Base-by-base conservation (phyloP, 306 rosid genomes). In the Vigna angularis region DNA sequence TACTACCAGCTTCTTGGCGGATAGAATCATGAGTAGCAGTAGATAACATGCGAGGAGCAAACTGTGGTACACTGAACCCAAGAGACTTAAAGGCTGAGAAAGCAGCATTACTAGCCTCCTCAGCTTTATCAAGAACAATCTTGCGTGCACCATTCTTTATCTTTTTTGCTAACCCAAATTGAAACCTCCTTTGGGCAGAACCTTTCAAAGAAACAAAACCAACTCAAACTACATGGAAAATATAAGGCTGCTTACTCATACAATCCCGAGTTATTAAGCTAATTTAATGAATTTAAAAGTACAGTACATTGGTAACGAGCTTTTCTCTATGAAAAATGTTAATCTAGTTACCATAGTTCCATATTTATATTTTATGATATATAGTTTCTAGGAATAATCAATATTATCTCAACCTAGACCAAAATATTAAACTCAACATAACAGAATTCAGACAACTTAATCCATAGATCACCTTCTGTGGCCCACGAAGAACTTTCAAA, bases 121-220 rank as follows among this genome's bases (percentile, higher is more conserved):
- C 98, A 69, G 98, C 98, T 85, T 92, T 91, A 80, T 91, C 98
- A 44, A 95, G 88, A 82, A 92, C 97, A 59, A 95, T 85, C 89
- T 88, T 95, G 75, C 97, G 92, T 72, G 98, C 98, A 81, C 97
- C 97, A 49, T 91, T 88, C 90, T 95, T 95, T 73, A 95, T 95
- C 90, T 95, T 95, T 90, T 86, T 92, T 53, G 98, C 98, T 55
- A 88, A 86, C 81, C 98, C 93, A 70, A 90, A 57, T 79, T 91
- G 98, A 40, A 89, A 55, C 55, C 89, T 88, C 88, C 89, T 89
- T 86, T 84, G 92, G 76, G 93, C 89, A 80, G 90, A 89, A 84
- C 88, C 92, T 88, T 87, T 83, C 63, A 81, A 77, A 74, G 55
- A 82, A 74, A 76, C 58, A 68, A 53, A 58, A 72, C 32, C 57